Evolutionary conservation across 2,329 filamentous ascomycete genomes (phyloP).

Genomic region (Penicillium sp.): DNA sequence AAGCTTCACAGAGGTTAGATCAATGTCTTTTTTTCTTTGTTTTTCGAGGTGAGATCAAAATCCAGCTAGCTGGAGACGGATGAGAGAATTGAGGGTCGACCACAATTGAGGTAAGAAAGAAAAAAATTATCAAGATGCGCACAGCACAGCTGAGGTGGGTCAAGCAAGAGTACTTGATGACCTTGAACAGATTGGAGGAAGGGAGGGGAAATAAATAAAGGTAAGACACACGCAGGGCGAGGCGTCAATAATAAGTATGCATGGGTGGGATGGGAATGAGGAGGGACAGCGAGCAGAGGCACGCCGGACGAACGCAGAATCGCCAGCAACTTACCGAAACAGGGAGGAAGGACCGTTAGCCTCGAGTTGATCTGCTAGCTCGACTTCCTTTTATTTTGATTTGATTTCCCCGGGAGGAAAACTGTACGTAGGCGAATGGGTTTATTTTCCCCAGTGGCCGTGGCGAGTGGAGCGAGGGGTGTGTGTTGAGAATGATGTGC

Average conservation of each 20-base stretch:
- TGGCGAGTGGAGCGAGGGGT: slow-evolving; percentile 20
- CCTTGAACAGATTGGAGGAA: slow-evolving; percentile 21
- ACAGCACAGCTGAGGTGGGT: slow-evolving; percentile 36
- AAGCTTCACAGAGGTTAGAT: slow-evolving; percentile 6
- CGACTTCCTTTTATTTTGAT: slow-evolving; percentile 16
- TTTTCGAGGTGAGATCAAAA: slow-evolving; percentile 9
- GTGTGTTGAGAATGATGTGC: slow-evolving; percentile 15
- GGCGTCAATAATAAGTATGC: slow-evolving; percentile 2
- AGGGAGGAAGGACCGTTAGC: slow-evolving; percentile 28
- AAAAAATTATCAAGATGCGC: slow-evolving; percentile 21
- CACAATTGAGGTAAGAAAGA: slow-evolving; percentile 25
- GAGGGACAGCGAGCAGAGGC: slow-evolving; percentile 16
- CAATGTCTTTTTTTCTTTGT: slow-evolving; percentile 5
- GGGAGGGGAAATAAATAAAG: slow-evolving; percentile 17
- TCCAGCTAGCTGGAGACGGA: slow-evolving; percentile 35
- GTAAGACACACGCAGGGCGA: neutral
- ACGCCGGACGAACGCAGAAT: slow-evolving; percentile 22
- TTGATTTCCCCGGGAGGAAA: slow-evolving; percentile 11
- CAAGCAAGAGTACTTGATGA: slow-evolving; percentile 21
- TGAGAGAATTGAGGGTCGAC: slow-evolving; percentile 28
- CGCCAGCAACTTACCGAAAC: slow-evolving; percentile 28
- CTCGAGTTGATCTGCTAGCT: slow-evolving; percentile 20
- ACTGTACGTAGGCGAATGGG: neutral
- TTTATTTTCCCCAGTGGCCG: slow-evolving; percentile 13
- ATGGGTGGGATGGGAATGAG: slow-evolving; percentile 20